phyloP scores from a whole-genome alignment of 768 basidiomycete genomes.

The Agrocybe praecox region DNA sequence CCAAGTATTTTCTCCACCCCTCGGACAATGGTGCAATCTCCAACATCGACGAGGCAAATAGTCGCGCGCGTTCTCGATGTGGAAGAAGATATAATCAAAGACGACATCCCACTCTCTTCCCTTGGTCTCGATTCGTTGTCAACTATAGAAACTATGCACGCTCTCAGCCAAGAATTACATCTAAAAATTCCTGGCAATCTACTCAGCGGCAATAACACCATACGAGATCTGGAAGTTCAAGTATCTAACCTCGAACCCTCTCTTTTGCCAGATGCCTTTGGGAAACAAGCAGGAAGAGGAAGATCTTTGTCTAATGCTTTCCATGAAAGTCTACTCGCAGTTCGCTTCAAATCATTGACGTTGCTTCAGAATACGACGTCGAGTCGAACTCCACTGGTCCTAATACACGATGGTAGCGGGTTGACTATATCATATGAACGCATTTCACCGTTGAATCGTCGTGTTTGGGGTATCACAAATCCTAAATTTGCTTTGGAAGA shows the following conservation, averaged over 20 bases:
- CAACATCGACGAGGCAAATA: conserved; percentile 9
- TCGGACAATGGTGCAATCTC: conserved; percentile 34
- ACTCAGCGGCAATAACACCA: conserved; percentile 41
- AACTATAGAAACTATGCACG: conserved; percentile 61
- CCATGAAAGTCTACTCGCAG: not conserved
- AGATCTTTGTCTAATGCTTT: not conserved
- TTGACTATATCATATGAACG: conserved; percentile 52
- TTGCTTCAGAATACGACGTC: conserved; percentile 35
- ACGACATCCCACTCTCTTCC: conserved; percentile 45
- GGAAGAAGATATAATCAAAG: conserved; percentile 37
- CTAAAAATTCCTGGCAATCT: conserved; percentile 46
- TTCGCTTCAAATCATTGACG: conserved; percentile 6
- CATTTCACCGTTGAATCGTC: conserved; percentile 46
- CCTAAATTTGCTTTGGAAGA: conserved; percentile 47
- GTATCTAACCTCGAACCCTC: conserved; percentile 21
- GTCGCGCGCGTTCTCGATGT: conserved; percentile 23
- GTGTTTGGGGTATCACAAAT: conserved; percentile 65
- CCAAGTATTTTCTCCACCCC: conserved; percentile 29
- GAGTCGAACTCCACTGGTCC: conserved; percentile 47
- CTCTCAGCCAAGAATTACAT: conserved; percentile 41
- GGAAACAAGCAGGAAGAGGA: not conserved
- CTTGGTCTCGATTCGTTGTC: conserved; percentile 69
- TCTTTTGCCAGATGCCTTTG: not conserved
- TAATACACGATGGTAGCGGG: conserved; percentile 79
- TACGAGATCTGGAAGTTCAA: conserved; percentile 35